Base-by-base conservation (phyloP, 805 yeast species). In the Myxozyma nipponensis region DNA sequence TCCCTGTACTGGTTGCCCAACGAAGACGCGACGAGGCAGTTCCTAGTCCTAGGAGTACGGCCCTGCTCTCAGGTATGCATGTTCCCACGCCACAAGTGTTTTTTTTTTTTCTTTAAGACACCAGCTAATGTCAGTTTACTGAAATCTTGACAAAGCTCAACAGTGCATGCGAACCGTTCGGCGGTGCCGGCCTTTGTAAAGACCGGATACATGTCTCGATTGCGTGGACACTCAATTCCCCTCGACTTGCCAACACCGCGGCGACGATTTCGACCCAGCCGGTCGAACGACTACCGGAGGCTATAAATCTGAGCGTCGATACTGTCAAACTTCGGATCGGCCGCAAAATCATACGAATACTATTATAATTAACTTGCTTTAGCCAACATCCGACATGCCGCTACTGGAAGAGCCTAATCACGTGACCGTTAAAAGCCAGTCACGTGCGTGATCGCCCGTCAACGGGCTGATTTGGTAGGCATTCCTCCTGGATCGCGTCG, bases 301-400 rank as follows among this genome's bases (percentile, higher is more conserved):
- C 18, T n/a, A 15, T 43, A 23, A 35, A 23, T 22, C 28, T 46
- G 6, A n/a, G 25, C 3, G 41, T 41, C 18, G 44, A 47, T 21
- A 42, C 52, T 6, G 36, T 52, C 42, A 52, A 52, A 32, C 28
- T 53, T 17, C 44, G 44, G 30, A 26, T 53, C n/a, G 57, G 57
- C 3, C 45, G 46, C 28, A 43, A 24, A 6, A 44, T 35, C 19
- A 7, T 35, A 5, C 17, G 21, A 10, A 35, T 35, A 10, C n/a
- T 17, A 18, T n/a, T 35, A 28, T 28, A 28, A 28, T 13, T 28
- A 13, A 13, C 13, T n/a, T n/a, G n/a, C n/a, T n/a, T n/a, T n/a
- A n/a, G n/a, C n/a, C n/a, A n/a, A n/a, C n/a, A n/a, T n/a, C n/a
- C n/a, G n/a, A n/a, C n/a, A n/a, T n/a, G n/a, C n/a, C n/a, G n/a